Evolutionary conservation across 768 basidiomycete species (phyloP), one percentile per base, ranked within the genome.

Genomic region (Psilocybe azurescens): DNA sequence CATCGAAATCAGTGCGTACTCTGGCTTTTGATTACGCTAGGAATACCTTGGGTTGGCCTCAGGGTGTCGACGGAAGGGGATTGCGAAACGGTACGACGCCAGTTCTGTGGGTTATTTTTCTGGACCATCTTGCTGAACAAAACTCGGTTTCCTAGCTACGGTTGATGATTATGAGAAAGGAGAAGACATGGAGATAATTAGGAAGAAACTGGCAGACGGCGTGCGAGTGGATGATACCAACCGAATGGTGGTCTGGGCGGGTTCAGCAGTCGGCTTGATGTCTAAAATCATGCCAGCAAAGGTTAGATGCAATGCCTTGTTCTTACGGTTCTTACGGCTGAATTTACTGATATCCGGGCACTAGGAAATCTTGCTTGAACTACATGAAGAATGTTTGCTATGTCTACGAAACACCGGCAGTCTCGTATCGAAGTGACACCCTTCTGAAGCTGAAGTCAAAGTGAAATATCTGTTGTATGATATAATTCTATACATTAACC

Each of bases 161-260:
- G 85, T 87, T 29, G 76, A 81, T 48, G 89, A 90, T 56, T 75
- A 81, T 62, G 85, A 87, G 20, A 74, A 69, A 8, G 86, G 86
- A 1, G 74, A 80, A 13, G 72, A 79, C 52, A 67, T 86, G 18
- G 73, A 78, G 20, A 73, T 70, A 30, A 70, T 87, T 33, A 77
- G 76, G 65, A 69, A 70, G 38, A 83, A 78, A 64, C 86, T 82
- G 62, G 69, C 68, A n/a, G 78, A 82, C 57, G 88, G 80, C 5
- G 70, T 75, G 7, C 75, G 74, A 63, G 73, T 73, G 24, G 77
- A 74, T 46, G 84, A 92, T 64, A 70, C 76, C 9, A 76, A 79
- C 58, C 77, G 86, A 47, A 79, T 86, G 61, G 73, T 89, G 2
- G 81, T 86, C 11, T 93, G 91, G 91, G 84, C 89, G 13, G 91